These are phyloP conservation scores for Fragaria nilgerrensis DNA, from an alignment of 306 rosid genomes.

Conservation along the genomic window DNA sequence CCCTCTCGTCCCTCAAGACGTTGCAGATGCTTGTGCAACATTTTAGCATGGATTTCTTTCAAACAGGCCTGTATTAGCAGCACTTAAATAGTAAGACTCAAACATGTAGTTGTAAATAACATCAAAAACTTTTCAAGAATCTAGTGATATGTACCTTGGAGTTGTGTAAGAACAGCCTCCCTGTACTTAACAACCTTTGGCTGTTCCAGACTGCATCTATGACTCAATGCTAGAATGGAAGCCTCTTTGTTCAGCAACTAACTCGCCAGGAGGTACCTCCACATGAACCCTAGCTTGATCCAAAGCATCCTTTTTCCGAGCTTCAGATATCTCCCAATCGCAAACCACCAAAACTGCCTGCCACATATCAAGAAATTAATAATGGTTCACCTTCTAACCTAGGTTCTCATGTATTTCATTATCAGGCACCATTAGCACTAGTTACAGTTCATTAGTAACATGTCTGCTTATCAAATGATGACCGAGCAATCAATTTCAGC, in stretches of 20 bases:
- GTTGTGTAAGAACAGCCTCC: constrained; percentile 86
- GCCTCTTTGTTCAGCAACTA: constrained; percentile 99
- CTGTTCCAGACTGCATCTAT: constrained; percentile 86
- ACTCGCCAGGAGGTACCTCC: constrained; percentile 88
- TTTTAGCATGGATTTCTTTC: constrained; percentile 84
- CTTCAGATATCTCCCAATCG: constrained; percentile 96
- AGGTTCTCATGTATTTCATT: constrained; percentile 6
- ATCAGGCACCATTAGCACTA: neutral
- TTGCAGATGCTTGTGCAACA: constrained; percentile 72
- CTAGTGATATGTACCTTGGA: constrained; percentile 52
- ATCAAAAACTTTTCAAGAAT: constrained; percentile 12
- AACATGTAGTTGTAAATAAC: neutral
- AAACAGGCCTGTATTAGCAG: constrained; percentile 68
- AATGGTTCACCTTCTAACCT: constrained; percentile 6
- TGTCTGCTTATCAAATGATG: constrained; percentile 19
- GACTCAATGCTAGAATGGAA: constrained; percentile 87
- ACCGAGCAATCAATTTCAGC: neutral
- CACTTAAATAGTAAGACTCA: constrained; percentile 21
- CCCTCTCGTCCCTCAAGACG: constrained; percentile 63
- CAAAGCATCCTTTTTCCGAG: constrained; percentile 79
- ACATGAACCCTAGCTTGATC: constrained; percentile 98
- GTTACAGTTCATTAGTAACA: constrained; percentile 2
- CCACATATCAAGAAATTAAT: constrained; percentile 14
- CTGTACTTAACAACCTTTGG: constrained; percentile 89
- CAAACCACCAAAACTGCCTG: constrained; percentile 91